phyloP scores from a whole-genome alignment of 495 filamentous ascomycete genomes.

The Neurospora terricola region DNA sequence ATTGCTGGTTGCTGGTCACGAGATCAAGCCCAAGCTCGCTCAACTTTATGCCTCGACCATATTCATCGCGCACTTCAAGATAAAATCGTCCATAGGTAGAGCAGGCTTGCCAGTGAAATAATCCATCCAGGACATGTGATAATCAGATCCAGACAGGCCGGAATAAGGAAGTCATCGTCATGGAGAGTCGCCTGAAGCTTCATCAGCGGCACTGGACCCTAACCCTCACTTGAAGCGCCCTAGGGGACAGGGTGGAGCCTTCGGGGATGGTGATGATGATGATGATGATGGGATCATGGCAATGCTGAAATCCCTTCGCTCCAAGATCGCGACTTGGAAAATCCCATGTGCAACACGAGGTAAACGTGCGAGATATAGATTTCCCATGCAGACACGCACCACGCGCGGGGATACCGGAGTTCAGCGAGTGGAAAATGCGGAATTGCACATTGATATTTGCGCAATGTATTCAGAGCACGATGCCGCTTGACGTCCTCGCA shows the following conservation, averaged over 20 bases:
- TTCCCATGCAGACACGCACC: not conserved
- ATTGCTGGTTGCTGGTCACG: not conserved
- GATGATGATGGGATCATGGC: not conserved
- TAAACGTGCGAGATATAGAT: not conserved
- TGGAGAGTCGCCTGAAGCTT: not conserved
- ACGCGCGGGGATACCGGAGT: not conserved
- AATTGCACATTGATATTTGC: not conserved
- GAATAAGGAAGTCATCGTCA: not conserved
- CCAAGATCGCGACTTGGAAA: not conserved
- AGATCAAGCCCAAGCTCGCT: not conserved
- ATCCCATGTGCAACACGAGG: not conserved
- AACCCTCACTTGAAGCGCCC: not conserved
- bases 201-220: not conserved
- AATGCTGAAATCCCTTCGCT: not conserved
- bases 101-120: not conserved
- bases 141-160: not conserved
- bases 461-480: too few relatives aligned
- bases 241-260: not conserved
- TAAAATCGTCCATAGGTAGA: not conserved
- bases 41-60: not conserved
- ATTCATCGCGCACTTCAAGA: not conserved
- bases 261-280: not conserved
- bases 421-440: not conserved
- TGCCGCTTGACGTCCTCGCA: not conserved
- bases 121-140: not conserved